Conservation (phyloP, 257 asterid species). For the Apocynum venetum region DNA sequence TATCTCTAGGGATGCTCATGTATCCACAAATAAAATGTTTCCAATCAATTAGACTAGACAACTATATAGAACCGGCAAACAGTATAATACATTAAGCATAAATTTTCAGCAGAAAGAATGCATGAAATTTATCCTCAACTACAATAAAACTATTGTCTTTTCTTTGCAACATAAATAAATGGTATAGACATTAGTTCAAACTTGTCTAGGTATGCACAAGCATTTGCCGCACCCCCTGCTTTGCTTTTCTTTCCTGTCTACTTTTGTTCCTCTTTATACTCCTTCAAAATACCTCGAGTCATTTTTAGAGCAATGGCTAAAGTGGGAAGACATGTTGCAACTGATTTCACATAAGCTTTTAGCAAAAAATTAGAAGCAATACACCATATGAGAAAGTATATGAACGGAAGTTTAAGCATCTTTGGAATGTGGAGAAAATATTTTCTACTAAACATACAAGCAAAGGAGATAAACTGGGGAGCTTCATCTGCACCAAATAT, state of each 20-base stretch:
- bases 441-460: not conserved
- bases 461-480: not conserved
- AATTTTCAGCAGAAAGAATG: not conserved
- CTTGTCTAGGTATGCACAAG: not conserved
- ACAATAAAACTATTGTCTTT: not conserved
- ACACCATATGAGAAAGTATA: not conserved
- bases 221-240: not conserved
- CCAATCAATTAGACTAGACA: not conserved
- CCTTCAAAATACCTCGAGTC: not conserved
- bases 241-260: not conserved
- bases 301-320: not conserved
- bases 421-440: not conserved
- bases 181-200: not conserved
- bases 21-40: not conserved
- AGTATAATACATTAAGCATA: no score
- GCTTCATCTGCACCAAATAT: not conserved
- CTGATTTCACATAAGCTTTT: not conserved
- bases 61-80: not conserved
- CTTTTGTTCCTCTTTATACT: not conserved
- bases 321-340: not conserved
- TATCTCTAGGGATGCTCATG: not conserved
- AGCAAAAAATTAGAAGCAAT: not conserved
- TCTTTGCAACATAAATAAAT: not conserved
- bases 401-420: not conserved
- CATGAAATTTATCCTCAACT: not conserved